Evolutionary conservation across 2,329 filamentous ascomycete genomes (phyloP), one percentile per base, ranked within the genome.

Genomic region (Fusarium sp.): DNA sequence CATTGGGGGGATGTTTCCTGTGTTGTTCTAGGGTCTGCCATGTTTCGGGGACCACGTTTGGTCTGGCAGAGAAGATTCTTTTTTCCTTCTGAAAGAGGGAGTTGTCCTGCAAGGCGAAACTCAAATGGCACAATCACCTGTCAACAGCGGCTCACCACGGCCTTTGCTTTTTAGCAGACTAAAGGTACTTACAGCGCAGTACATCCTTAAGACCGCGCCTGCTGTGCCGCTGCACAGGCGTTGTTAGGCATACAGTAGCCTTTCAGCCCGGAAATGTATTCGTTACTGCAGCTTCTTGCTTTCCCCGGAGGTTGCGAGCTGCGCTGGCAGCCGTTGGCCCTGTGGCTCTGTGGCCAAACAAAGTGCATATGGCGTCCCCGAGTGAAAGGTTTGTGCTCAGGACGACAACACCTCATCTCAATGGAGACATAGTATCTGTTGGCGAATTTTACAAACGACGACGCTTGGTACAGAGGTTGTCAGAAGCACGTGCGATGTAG

Each of bases 41-140:
- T 41, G 47, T 59, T 42, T 69, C 49, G 50, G 54, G 42, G 64
- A 59, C 63, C 51, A 45, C 14, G n/a, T 43, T 37, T 28, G 23
- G 30, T 27, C 32, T 60, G 28, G 30, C 66, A 68, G 43, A 61
- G 66, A 68, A 66, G 54, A 69, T 69, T 68, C 59, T 61, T 68
- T 68, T 66, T 66, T 55, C 16, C 62, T 59, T 66, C 63, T 66
- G 61, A 66, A 66, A 40, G 42, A 66, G 61, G 65, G 49, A 68
- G 54, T 37, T 68, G 50, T 54, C 41, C 34, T 66, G 59, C 65
- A 69, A 42, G 65, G 61, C 61, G 14, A 66, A 66, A 66, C 60
- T 66, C 42, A 54, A 66, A 66, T 43, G 45, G 28, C 42, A 69
- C 51, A 61, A 66, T 40, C 21, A 62, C 32, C 62, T 66, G 55